Percentiles rank a stretch among this genome's conserved stretches.
These are phyloP conservation scores for Metschnikowia gelsemii DNA, from an alignment of 805 yeast genomes.

Conservation along the genomic window DNA sequence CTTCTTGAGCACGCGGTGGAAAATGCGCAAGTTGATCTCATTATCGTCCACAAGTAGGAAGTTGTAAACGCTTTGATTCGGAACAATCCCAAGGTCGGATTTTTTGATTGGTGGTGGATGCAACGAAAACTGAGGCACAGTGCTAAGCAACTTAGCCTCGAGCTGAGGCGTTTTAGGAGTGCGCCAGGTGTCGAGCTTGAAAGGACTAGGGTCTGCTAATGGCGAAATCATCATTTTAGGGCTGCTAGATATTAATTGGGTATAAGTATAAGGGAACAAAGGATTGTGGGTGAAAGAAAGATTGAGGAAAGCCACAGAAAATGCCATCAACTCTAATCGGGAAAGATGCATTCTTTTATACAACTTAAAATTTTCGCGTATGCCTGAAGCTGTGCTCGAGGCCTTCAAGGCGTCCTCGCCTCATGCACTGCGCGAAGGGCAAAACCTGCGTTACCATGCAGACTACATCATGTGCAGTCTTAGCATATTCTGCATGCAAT, in stretches of 20 bases:
- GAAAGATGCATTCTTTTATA: slow-evolving; percentile 7
- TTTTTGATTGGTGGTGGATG: slow-evolving; percentile 7
- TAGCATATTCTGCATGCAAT: too few species aligned
- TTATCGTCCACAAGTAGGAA: slow-evolving; percentile 43
- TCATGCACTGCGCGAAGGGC: slow-evolving; percentile 9
- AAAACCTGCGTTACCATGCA: too few species aligned
- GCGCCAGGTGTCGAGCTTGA: slow-evolving; percentile 8
- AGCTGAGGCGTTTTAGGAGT: slow-evolving; percentile 9
- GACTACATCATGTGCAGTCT: too few species aligned
- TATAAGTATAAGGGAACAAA: neutral
- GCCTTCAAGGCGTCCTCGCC: slow-evolving; percentile 12
- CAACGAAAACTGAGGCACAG: slow-evolving; percentile 10
- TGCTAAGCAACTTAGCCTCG: slow-evolving; percentile 8
- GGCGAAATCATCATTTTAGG: slow-evolving; percentile 11
- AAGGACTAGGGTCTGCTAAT: slow-evolving; percentile 8
- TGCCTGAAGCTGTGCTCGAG: slow-evolving; percentile 9
- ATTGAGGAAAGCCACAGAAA: neutral
- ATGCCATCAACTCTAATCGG: neutral
- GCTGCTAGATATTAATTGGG: neutral
- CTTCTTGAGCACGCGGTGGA: slow-evolving; percentile 31
- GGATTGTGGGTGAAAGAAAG: neutral
- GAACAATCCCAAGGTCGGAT: slow-evolving; percentile 7
- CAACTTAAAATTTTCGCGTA: neutral
- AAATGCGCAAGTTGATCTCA: slow-evolving; percentile 38
- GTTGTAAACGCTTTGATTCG: slow-evolving; percentile 17